Base-by-base conservation (phyloP, 2,329 filamentous ascomycete species). In the Clarireedia hainanense region DNA sequence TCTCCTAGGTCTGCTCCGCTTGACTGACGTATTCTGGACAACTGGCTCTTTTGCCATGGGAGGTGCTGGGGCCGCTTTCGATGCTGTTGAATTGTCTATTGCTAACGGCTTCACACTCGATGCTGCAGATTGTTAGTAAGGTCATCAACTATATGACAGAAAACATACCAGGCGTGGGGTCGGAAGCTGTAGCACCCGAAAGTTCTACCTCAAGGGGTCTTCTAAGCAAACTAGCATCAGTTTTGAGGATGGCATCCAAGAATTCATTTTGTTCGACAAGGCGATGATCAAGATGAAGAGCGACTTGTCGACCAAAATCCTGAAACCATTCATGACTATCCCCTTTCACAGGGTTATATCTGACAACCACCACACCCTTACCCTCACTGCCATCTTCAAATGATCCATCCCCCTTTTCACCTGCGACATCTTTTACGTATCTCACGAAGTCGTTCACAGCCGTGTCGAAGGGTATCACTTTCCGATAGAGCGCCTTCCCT, bases 191-290 rank as follows among this genome's bases (percentile, higher is more conserved):
- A 24, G 56, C 50, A 12, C 43, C 66, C 57, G 59, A 71, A 50
- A 62, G 67, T 57, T 76, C 76, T 42, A 80, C 72, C 61, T 86
- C 78, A 2, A 95, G 77, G 5, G 84, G 79, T 39, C 84, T 80
- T 57, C 88, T 84, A 20, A 97, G 75, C 45, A 80, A 78, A 57
- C 80, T 82, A 6, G 89, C 82, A 71, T 97, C 86, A 50, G 86
- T 87, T n/a, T 77, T 83, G 27, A 97, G 73, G 47, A 99, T 94
- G 1, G 88, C 88, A 69, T 96, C 90, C 2, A 99, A 77, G 60
- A 99, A 95, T 64, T 96, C 91, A 57, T 87, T 91, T 67, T 96
- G 91, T 63, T 92, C 84, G 52, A 96, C 85, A 2, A 91, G 84
- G 4, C 90, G 83, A 68, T 95, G 91, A 58, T 91, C 86, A 12